A percentile compares a stretch with the other conserved stretches of the same genome.
These are phyloP conservation scores for Sicyos edulis DNA, from an alignment of 306 rosid genomes.

Conservation along the genomic window DNA sequence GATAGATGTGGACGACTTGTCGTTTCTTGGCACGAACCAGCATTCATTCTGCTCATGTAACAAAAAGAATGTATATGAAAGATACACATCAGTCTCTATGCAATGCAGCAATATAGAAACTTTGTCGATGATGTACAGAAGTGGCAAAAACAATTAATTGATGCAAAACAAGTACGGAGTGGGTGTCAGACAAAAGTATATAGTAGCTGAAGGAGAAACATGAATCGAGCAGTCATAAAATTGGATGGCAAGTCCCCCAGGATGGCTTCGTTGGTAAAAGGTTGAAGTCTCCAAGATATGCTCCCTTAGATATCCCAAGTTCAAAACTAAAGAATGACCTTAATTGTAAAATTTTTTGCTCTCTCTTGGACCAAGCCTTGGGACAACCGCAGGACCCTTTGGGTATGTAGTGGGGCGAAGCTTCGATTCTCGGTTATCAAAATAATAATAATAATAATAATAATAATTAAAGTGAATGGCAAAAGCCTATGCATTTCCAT, in stretches of 20 bases:
- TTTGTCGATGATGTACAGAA: constrained; percentile 2
- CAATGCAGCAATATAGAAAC: constrained; percentile 9
- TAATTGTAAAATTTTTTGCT: too few relatives aligned
- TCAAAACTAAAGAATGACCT: too few relatives aligned
- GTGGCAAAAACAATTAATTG: neutral
- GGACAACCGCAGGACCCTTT: too few relatives aligned
- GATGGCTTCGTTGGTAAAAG: too few relatives aligned
- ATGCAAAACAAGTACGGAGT: neutral
- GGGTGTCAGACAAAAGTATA: neutral
- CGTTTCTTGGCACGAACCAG: constrained; percentile 51
- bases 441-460: too few relatives aligned
- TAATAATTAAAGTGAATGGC: neutral
- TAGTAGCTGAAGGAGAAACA: neutral
- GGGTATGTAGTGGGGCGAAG: too few relatives aligned
- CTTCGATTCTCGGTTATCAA: too few relatives aligned
- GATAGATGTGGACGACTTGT: constrained; percentile 19
- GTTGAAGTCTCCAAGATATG: too few relatives aligned
- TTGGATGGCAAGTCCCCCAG: neutral
- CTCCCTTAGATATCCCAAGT: too few relatives aligned
- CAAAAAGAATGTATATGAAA: neutral
- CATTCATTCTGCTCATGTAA: constrained; percentile 61
- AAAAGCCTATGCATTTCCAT: neutral
- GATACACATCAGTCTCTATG: constrained; percentile 6
- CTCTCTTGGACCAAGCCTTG: too few relatives aligned
- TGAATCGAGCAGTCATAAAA: neutral